A percentile compares a stretch with the other conserved stretches of the same genome.
Evolutionary conservation across 345 rosid genomes (phyloP).

Genomic region (Arabidopsis suecica): DNA sequence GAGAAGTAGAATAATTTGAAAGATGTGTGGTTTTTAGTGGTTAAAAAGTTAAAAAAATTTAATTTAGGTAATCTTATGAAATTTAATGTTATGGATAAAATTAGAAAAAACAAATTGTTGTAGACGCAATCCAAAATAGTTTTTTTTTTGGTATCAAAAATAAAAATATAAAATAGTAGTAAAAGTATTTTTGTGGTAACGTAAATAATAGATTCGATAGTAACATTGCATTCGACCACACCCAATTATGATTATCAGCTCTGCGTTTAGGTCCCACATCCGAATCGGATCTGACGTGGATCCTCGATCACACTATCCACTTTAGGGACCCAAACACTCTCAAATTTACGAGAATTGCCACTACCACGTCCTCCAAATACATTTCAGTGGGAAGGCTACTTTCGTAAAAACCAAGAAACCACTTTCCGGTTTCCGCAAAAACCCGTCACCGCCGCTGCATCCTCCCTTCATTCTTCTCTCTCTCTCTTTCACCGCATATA

Average conservation of each 20-base stretch:
- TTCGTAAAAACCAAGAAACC: slow-evolving; percentile 17
- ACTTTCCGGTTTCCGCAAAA: slow-evolving; percentile 32
- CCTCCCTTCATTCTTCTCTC: background rate
- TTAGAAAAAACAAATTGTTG: background rate
- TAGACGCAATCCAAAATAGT: background rate
- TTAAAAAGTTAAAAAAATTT: too few species aligned
- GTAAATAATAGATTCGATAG: too few species aligned
- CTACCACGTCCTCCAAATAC: background rate
- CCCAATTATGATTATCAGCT: background rate
- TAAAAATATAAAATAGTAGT: too few species aligned
- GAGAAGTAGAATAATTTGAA: background rate
- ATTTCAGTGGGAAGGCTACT: background rate
- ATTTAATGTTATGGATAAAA: background rate
- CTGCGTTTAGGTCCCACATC: slow-evolving; percentile 23
- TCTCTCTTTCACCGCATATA: background rate
- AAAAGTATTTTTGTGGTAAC: background rate
- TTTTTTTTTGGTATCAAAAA: background rate
- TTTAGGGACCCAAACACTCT: background rate
- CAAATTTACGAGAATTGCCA: slow-evolving; percentile 28
- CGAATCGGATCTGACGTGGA: slow-evolving; percentile 37
- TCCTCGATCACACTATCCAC: background rate
- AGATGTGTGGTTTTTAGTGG: too few species aligned
- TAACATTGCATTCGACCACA: slow-evolving; percentile 16
- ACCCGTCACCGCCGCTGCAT: slow-evolving; percentile 45
- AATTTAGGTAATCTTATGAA: background rate